Base-by-base conservation (phyloP, 257 asterid genomes). In the Prunella vulgaris region DNA sequence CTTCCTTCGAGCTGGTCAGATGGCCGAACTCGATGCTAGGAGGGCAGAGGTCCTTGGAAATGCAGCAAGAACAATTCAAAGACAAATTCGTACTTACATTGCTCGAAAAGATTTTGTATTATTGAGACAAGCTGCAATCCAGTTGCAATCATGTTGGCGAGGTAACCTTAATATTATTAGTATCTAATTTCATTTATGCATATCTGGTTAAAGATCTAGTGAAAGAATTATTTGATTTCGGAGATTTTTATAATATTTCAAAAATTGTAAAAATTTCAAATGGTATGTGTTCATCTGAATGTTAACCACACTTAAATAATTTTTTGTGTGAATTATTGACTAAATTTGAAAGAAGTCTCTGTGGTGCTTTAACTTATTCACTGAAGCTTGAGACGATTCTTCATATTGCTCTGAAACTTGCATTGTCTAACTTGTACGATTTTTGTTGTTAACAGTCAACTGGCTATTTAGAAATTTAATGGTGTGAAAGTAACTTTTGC, bases 1-100 rank as follows among this genome's bases (percentile, higher is more conserved):
- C 75, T 94, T 94, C 84, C 83, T 94, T 62, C 87, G 99, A 70
- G 99, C 99, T 82, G 99, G 99, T 75, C 99, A 94, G 87, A 94
- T 94, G 99, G 99, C 99, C 58, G 97, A 92, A 84, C 88, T 94
- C 57, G 99, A 94, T 75, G 90, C 98, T 49, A 89, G 88, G 77
- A 86, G 99, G 84, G 92, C 97, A 44, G 98, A 86, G 87, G 97
- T 94, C 72, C 96, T 92, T 76, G 97, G 98, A 76, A 92, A 92
- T 84, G 98, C 99, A 64, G 99, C 99, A 77, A 85, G 84, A 81
- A 83, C 80, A 33, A 89, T 94, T 79, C 99, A 94, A 86, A 85
- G 99, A 79, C 97, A 89, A 82, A 89, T 92, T 18, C 88, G 95
- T 69, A 94, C 99, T 60, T 88, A 91, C 69, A 87, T 92, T 73